Base-by-base conservation (phyloP, 1,284 basidiomycete species). In the Naganishia cerealis region DNA sequence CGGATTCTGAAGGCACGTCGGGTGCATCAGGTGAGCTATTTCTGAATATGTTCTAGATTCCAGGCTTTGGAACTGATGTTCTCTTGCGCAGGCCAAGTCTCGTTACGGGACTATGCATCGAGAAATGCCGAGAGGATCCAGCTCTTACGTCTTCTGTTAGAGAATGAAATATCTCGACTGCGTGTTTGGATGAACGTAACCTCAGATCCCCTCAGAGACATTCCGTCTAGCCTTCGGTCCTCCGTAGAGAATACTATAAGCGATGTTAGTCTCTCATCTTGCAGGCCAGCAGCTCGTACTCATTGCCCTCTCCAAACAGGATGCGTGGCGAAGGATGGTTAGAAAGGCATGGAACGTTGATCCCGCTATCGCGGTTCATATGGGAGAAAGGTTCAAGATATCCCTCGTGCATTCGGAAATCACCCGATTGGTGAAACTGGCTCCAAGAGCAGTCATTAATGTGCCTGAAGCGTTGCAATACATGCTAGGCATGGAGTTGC, bases 161-260 rank as follows among this genome's bases (percentile, higher is more conserved):
- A 96, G 78, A 94, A 91, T 76, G 96, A 99, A 78, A 87, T 95
- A 53, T 87, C 85, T 74, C 86, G 93, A 15, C 81, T 99, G 57
- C 85, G 83, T 3, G 94, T 99, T 1, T 99, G 96, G 96, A 84
- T 85, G 57, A 98, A 99, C 78, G 92, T 94, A 0, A 84, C 86
- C 33, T 90, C 88, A 71, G 92, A 94, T 71, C 74, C 84, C 2
- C 87, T 65, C 6, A 66, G 90, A 87, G 12, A 76, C 76, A 21
- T 56, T 29, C 63, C 54, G 40, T 29, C 53, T 21, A 39, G 40
- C 29, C 18, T 66, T 38, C 54, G 54, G 9, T 29, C 29, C n/a
- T 26, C 88, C 92, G 75, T 82, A 4, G 73, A 90, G 74, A 84
- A 85, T 67, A 82, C 83, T 9, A 82, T 88, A 72, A 74, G 84